Conservation (phyloP, 805 yeast genomes). For the Pichia nakasei region DNA sequence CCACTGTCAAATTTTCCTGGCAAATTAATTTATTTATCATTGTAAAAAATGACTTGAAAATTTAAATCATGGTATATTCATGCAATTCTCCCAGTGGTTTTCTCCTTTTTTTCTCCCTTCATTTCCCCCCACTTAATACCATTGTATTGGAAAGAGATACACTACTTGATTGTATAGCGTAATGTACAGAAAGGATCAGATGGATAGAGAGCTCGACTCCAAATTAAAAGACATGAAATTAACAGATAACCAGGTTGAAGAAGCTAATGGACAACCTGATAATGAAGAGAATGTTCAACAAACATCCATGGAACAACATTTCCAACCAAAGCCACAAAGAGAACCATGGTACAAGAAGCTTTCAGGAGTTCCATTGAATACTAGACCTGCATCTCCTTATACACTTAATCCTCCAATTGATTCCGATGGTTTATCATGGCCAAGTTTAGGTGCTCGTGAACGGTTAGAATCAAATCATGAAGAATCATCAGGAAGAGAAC, state of each 20-base stretch:
- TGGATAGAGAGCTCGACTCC: conserved; percentile 18
- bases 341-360: conserved; percentile 29
- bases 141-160: too few relatives aligned
- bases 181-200: conserved; percentile 18
- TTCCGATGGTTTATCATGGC: conserved; percentile 91
- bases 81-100: too few relatives aligned
- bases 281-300: conserved; percentile 6
- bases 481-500: conserved; percentile 57
- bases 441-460: conserved; percentile 72
- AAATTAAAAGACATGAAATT: conserved; percentile 10
- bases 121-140: too few relatives aligned
- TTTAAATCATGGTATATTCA: too few relatives aligned
- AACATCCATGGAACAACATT: too few relatives aligned
- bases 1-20: too few relatives aligned
- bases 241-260: conserved; percentile 6
- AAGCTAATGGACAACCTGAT: background rate
- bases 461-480: conserved; percentile 64
- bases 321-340: conserved; percentile 25
- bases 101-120: too few relatives aligned
- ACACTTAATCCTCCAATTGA: conserved; percentile 81
- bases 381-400: conserved; percentile 76
- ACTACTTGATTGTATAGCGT: too few relatives aligned
- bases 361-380: conserved; percentile 51
- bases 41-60: too few relatives aligned
- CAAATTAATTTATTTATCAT: too few relatives aligned